These are phyloP conservation scores for Hemileccinum impolitum DNA, from an alignment of 768 basidiomycete species.

Conservation along the genomic window DNA sequence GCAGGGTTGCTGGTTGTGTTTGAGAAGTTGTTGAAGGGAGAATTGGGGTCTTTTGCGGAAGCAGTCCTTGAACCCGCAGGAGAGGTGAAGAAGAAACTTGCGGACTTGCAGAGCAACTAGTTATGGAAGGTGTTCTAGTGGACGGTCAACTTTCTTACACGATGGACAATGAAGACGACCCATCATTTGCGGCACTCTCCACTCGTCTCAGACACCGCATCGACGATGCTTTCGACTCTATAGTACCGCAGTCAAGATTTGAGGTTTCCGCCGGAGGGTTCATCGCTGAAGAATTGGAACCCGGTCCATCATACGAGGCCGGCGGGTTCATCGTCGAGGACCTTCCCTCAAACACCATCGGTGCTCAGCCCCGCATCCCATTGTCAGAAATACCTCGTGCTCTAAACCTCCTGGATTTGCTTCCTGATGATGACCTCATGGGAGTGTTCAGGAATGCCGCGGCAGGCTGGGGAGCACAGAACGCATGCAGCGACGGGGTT, in stretches of 20 bases:
- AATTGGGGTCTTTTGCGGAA: conserved; percentile 33
- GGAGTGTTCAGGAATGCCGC: conserved; percentile 74
- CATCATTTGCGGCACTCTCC: conserved; percentile 42
- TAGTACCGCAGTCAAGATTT: conserved; percentile 9
- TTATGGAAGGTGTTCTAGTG: background rate
- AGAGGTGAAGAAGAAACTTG: conserved; percentile 47
- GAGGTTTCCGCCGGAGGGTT: conserved; percentile 33
- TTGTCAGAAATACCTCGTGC: conserved; percentile 58
- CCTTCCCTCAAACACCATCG: conserved; percentile 12
- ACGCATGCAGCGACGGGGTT: conserved; percentile 37
- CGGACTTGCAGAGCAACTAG: conserved; percentile 20
- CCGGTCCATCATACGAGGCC: conserved; percentile 17
- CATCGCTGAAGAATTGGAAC: conserved; percentile 24
- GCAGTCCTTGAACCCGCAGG: conserved; percentile 46
- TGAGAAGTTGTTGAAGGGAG: conserved; percentile 44
- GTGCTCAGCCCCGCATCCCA: conserved; percentile 38
- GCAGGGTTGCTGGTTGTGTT: conserved; percentile 55
- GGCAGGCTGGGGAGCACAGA: conserved; percentile 56
- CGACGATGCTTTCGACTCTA: conserved; percentile 49
- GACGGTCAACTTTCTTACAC: background rate
- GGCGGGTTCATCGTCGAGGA: conserved; percentile 33
- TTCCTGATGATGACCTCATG: conserved; percentile 71
- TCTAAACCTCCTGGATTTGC: conserved; percentile 59
- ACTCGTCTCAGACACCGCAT: conserved; percentile 41
- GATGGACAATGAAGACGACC: conserved; percentile 22